Percentiles rank a stretch among this genome's conserved stretches.
Evolutionary conservation across 257 asterid genomes (phyloP).

Genomic region (Petunia secreta): DNA sequence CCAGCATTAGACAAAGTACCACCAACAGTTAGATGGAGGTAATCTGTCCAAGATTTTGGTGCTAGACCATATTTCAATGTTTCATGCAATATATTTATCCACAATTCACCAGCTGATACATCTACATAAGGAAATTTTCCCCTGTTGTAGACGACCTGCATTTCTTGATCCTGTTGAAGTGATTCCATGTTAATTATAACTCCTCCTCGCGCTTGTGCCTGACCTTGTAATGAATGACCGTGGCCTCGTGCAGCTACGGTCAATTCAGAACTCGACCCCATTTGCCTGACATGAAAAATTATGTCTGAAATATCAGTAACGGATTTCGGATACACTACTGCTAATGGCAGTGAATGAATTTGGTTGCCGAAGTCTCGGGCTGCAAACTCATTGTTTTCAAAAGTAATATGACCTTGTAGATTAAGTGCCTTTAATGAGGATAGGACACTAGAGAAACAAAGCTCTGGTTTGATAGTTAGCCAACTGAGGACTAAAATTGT

Average conservation of each 20-base stretch:
- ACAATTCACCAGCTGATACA: conserved; percentile 76
- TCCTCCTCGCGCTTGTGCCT: conserved; percentile 75
- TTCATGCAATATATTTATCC: conserved; percentile 76
- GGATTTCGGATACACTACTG: conserved; percentile 75
- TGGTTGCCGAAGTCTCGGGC: conserved; percentile 79
- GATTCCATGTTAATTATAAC: conserved; percentile 79
- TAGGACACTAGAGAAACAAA: conserved; percentile 38
- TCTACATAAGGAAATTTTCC: conserved; percentile 66
- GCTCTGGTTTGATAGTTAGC: conserved; percentile 45
- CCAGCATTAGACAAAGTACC: conserved; percentile 95
- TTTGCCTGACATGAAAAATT: conserved; percentile 69
- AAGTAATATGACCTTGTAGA: conserved; percentile 63
- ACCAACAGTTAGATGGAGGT: conserved; percentile 83
- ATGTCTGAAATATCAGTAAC: conserved; percentile 69
- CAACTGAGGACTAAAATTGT: conserved; percentile 47
- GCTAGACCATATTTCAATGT: conserved; percentile 71
- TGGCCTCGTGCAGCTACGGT: conserved; percentile 84
- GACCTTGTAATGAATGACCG: conserved; percentile 81
- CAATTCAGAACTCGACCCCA: conserved; percentile 66
- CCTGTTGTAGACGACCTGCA: conserved; percentile 44
- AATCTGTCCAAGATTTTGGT: conserved; percentile 95
- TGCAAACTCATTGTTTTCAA: conserved; percentile 66
- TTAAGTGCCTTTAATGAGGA: conserved; percentile 45
- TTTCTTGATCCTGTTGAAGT: conserved; percentile 43
- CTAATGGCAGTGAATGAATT: conserved; percentile 63